Conservation (phyloP, 192 early-diverging fungal species). For the Diversispora epigaea region DNA sequence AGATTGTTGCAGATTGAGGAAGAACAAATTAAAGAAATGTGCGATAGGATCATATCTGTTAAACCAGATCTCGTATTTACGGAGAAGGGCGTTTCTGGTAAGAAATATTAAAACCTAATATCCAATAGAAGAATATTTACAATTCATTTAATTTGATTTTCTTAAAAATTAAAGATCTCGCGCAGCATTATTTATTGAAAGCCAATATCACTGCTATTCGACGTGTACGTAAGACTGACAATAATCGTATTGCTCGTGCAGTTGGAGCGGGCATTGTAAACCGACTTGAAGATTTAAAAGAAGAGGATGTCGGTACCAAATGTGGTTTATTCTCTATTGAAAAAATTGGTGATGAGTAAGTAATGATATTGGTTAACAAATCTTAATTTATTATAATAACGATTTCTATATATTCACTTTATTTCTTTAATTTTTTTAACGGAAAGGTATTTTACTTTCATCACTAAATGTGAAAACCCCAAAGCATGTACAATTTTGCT, state of each 20-base stretch:
- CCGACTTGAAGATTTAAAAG: slow-evolving; percentile 95
- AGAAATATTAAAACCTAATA: neutral
- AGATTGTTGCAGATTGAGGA: slow-evolving; percentile 98
- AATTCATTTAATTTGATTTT: neutral
- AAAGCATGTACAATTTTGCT: slow-evolving; percentile 98
- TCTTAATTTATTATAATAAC: neutral
- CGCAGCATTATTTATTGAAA: slow-evolving; percentile 98
- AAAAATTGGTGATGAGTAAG: slow-evolving; percentile 96
- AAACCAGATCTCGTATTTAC: slow-evolving; percentile 99
- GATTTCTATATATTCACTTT: neutral
- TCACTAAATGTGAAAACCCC: slow-evolving; percentile 91
- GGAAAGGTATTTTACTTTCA: slow-evolving; percentile 86
- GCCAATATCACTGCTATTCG: slow-evolving; percentile 96
- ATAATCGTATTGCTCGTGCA: slow-evolving; percentile 98
- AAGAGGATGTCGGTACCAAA: slow-evolving; percentile 88
- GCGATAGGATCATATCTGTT: slow-evolving; percentile 91
- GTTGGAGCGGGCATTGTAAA: slow-evolving; percentile 96
- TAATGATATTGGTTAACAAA: slow-evolving; percentile 1
- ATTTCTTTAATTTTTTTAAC: slow-evolving; percentile 13
- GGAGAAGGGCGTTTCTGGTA: slow-evolving; percentile 96
- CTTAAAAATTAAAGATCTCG: slow-evolving; percentile 66
- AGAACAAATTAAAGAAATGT: slow-evolving; percentile 96
- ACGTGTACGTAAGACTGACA: slow-evolving; percentile 97
- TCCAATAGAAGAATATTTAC: neutral
- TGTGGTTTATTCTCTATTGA: slow-evolving; percentile 94